Evolutionary conservation across 2,329 filamentous ascomycete genomes (phyloP).

Genomic region (Aspergillus pseudoterreus): DNA sequence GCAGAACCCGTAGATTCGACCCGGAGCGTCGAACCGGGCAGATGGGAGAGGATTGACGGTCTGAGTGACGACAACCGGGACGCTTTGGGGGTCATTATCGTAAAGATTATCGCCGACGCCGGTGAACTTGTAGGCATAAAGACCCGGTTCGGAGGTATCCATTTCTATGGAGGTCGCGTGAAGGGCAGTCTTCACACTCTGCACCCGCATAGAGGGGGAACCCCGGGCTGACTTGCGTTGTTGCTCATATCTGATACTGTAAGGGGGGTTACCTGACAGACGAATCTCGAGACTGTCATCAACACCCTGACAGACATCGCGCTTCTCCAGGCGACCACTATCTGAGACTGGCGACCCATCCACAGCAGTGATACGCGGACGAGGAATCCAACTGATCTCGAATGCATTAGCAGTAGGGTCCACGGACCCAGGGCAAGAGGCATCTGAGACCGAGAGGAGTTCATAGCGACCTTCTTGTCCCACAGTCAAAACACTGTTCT

Average conservation of each 20-base stretch:
- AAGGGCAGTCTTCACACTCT: conserved; percentile 72
- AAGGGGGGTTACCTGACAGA: conserved; percentile 78
- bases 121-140: conserved; percentile 81
- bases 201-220: conserved; percentile 61
- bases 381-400: conserved; percentile 77
- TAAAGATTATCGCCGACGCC: conserved; percentile 84
- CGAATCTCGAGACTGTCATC: conserved; percentile 82
- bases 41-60: conserved; percentile 79
- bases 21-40: conserved; percentile 77
- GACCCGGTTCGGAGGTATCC: conserved; percentile 78
- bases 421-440: conserved; percentile 75
- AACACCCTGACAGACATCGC: conserved; percentile 89
- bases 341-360: conserved; percentile 46
- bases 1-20: conserved; percentile 94
- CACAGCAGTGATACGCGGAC: conserved; percentile 67
- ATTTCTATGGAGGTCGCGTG: conserved; percentile 75
- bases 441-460: conserved; percentile 72
- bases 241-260: conserved; percentile 76
- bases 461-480: conserved; percentile 71
- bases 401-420: conserved; percentile 72
- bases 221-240: conserved; percentile 67
- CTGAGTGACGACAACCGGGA: conserved; percentile 70
- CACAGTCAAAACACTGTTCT: conserved; percentile 68
- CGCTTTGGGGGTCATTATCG: conserved; percentile 65
- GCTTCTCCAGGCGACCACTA: conserved; percentile 62